Conservation (phyloP, 495 filamentous ascomycete genomes). For the Penicillium nucicola region DNA sequence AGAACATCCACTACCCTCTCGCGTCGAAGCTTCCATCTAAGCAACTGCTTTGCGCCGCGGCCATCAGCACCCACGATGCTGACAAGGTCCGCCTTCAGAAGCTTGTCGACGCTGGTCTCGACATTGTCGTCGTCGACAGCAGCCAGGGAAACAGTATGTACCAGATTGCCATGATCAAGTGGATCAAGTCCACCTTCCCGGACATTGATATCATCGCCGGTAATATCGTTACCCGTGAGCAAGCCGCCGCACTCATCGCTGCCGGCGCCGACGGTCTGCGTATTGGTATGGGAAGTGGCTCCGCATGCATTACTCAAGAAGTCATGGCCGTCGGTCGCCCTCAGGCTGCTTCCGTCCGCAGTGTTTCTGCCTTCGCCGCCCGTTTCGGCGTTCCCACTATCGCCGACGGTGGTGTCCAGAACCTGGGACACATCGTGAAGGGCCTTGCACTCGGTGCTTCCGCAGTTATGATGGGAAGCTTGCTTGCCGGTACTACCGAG, state of each 20-base stretch:
- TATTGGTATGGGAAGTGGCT: conserved; percentile 98
- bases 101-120: conserved; percentile 90
- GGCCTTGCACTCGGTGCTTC: conserved; percentile 90
- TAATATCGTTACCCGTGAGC: conserved; percentile 95
- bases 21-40: conserved; percentile 98
- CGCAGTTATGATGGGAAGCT: conserved; percentile 98
- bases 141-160: conserved; percentile 97
- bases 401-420: conserved; percentile 96
- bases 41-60: conserved; percentile 92
- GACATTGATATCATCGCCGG: conserved; percentile 91
- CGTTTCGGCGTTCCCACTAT: conserved; percentile 97
- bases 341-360: conserved; percentile 88
- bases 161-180: conserved; percentile 96
- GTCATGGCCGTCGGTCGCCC: conserved; percentile 98
- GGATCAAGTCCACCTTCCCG: conserved; percentile 82
- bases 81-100: conserved; percentile 81
- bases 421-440: conserved; percentile 98
- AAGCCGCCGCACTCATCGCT: conserved; percentile 87
- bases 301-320: conserved; percentile 98
- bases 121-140: conserved; percentile 92
- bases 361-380: conserved; percentile 81
- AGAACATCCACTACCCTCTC: conserved; percentile 95
- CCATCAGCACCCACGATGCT: conserved; percentile 90
- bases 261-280: conserved; percentile 94
- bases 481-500: conserved; percentile 95